Base-by-base conservation (phyloP, 257 asterid genomes). In the Solanum boliviense region DNA sequence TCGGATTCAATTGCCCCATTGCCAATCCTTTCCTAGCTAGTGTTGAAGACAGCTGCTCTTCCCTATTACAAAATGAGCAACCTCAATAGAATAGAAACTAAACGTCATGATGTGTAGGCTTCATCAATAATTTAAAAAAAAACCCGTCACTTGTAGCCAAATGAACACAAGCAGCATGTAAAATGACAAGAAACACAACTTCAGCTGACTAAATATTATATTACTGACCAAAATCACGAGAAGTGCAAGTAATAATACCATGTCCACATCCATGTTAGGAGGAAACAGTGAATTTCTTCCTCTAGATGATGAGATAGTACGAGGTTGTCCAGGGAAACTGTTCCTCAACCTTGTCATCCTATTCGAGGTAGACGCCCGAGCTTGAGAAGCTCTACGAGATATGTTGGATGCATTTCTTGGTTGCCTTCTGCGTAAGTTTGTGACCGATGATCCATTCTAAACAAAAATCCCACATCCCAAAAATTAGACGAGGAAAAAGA, bases 271-370 rank as follows among this genome's bases (percentile, higher is more conserved):
- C 98, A 96, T 95, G 89, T 89, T 92, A 75, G 94, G 89, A 36
- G 98, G 98, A 91, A 96, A 96, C 48, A 94, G 5, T 71, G 98
- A 89, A 84, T 88, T 84, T 87, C 89, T 86, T 58, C 74, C 84
- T 79, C 87, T 83, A 27, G 87, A 29, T 31, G 90, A 38, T 86
- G 92, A 86, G 82, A 94, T 10, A 46, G 98, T 86, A 52, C 94
- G 95, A 70, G 97, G 92, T 46, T 87, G 94, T 88, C 97, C 97
- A 48, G 95, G 97, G 92, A 95, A 93, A 90, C 94, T 95, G 89
- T 73, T 90, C 92, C 99, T 92, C 90, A 73, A 83, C 90, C 98
- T 94, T 41, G 96, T 79, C 92, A 91, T 85, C 93, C 98, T 93
- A 82, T 91, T 94, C 58, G 83, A 62, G 58, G 91, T 56, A 44